Conservation (phyloP, 768 basidiomycete genomes). For the Suillus weaverae region DNA sequence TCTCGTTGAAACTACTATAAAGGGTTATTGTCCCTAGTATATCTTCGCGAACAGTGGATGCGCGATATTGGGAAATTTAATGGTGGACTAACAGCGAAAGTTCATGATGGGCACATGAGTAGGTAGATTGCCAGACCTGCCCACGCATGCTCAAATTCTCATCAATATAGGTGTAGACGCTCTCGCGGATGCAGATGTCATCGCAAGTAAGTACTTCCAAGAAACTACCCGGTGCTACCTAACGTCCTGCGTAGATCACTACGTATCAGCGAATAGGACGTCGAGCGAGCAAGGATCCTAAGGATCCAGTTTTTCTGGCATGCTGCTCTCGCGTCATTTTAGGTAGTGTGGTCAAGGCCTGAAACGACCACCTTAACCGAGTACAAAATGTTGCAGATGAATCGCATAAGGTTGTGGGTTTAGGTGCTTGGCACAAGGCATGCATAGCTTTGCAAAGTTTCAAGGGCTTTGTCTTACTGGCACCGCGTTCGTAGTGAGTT, state of each 20-base stretch:
- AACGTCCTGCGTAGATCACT: not conserved
- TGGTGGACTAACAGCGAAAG: not conserved
- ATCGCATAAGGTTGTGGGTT: not conserved
- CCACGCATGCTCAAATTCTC: not conserved
- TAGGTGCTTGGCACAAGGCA: not conserved
- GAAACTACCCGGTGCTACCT: not conserved
- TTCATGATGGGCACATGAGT: not conserved
- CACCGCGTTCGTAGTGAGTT: not conserved
- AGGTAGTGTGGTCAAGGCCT: not conserved
- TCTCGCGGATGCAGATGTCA: not conserved
- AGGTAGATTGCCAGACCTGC: not conserved
- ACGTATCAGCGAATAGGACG: not conserved
- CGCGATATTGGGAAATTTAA: not conserved
- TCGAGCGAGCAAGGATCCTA: not conserved
- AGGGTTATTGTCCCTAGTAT: not conserved
- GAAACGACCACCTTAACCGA: not conserved
- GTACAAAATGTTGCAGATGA: not conserved
- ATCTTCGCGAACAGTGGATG: not conserved
- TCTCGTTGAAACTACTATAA: not conserved
- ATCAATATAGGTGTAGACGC: not conserved
- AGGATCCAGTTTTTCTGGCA: not conserved
- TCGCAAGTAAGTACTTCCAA: not conserved
- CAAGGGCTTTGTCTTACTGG: not conserved
- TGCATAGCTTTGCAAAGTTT: not conserved
- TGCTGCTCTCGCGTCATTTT: not conserved